Base-by-base conservation (phyloP, 164 flowering plant genomes). In the Stephania cephalantha region DNA sequence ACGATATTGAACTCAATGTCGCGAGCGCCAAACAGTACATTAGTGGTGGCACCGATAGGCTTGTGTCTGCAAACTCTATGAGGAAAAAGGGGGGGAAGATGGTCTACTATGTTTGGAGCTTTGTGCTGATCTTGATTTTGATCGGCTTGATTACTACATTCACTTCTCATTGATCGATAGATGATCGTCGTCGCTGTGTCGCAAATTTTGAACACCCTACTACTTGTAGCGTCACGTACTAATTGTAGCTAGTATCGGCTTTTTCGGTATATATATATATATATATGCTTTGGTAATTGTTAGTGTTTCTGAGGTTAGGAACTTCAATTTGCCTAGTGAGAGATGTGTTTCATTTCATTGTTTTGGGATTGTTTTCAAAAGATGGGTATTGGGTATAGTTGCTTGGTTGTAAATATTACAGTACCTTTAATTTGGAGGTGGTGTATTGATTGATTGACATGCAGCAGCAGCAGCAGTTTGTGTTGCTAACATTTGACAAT, bases 1-100 rank as follows among this genome's bases (percentile, higher is more conserved):
- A 90, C 63, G 86, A 87, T 25, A 91, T 93, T 12, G 94, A 93
- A 69, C 75, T 81, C 45, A 90, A 93, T 81, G 85, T 91, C 75
- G 88, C 76, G 4, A 75, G 72, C 17, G 94, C 90, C 0, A 84
- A 88, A 7, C 17, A 71, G 20, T 88, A 73, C 67, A 68, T 93
- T 53, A 83, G 79, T 68, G 93, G 92, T 10, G 98, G 96, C 35
- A 91, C 93, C 0, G 73, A 85, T 67, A 80, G 81, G 35, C 88
- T 93, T 45, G 82, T 75, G 77, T 83, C 83, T 73, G 97, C 94
- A 2, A 86, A 84, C 12, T 85, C 87, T 77, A 85, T 83, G 94
- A 88, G 83, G 87, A 88, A 82, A 81, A 82, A 75, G 75, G 77
- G 69, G 46, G 77, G 58, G 76, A 79, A 79, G 63, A 86, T 88